These are phyloP conservation scores for Spathaspora arborariae DNA, from an alignment of 805 yeast genomes.

Conservation along the genomic window DNA sequence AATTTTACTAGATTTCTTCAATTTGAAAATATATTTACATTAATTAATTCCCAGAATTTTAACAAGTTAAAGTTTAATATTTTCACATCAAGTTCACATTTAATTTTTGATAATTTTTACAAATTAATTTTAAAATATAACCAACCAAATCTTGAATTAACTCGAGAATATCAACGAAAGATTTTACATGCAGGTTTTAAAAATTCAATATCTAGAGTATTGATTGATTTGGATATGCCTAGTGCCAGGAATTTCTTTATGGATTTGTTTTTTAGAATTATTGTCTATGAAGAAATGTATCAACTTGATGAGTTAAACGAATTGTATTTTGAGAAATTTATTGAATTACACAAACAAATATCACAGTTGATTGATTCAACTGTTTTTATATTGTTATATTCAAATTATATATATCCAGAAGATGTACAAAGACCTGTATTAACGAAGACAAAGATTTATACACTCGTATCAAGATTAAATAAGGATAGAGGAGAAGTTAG, in stretches of 20 bases:
- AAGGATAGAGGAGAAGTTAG: not conserved
- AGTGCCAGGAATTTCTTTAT: conserved; percentile 3
- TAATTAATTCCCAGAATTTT: conserved; percentile 7
- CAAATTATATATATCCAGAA: not conserved
- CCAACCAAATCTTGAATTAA: not conserved
- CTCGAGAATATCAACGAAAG: not conserved
- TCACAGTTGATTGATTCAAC: conserved; percentile 2
- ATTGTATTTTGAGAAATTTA: not conserved
- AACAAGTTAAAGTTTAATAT: conserved; percentile 11
- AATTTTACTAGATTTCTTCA: conserved; percentile 8
- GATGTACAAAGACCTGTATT: not conserved
- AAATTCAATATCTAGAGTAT: conserved; percentile 1
- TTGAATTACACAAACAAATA: not conserved
- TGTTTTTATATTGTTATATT: conserved; percentile 4
- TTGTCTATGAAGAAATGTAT: not conserved
- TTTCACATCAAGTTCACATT: conserved; percentile 21
- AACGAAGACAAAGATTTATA: not conserved
- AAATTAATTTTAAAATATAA: conserved; percentile 9
- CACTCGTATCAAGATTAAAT: not conserved
- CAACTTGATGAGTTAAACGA: conserved; percentile 5
- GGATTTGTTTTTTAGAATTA: conserved; percentile 1
- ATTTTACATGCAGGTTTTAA: conserved; percentile 1
- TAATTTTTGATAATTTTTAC: conserved; percentile 24
- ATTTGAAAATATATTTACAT: conserved; percentile 18
- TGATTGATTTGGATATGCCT: conserved; percentile 1